A percentile compares a stretch with the other conserved stretches of the same genome.
Evolutionary conservation across 805 yeast genomes (phyloP).

Genomic region (Yueomyces sinensis): DNA sequence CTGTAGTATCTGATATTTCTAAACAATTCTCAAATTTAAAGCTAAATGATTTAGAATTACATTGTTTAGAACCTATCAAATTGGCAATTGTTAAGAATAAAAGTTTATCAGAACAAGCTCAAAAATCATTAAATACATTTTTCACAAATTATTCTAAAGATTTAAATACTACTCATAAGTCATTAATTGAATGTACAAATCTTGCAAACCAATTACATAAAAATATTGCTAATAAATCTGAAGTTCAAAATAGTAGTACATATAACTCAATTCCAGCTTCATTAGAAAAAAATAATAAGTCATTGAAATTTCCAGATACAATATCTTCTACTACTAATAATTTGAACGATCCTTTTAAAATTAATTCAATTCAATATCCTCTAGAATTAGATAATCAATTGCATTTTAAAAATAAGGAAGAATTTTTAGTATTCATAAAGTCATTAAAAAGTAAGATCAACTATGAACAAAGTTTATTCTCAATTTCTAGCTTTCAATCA

Average conservation of each 20-base stretch:
- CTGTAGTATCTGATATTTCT: not conserved
- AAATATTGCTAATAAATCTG: not conserved
- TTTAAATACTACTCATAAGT: slow-evolving; percentile 1
- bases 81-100: slow-evolving; percentile 2
- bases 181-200: not conserved
- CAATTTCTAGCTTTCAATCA: slow-evolving; percentile 12
- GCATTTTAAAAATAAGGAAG: slow-evolving; percentile 5
- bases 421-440: slow-evolving; percentile 7
- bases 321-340: not conserved
- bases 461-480: slow-evolving; percentile 14
- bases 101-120: slow-evolving; percentile 3
- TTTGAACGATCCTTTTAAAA: too few relatives aligned
- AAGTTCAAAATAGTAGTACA: not conserved
- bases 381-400: slow-evolving; percentile 8
- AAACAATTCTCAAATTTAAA: not conserved
- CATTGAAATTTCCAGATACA: not conserved
- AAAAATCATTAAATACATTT: slow-evolving; percentile 3
- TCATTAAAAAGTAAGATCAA: slow-evolving; percentile 10
- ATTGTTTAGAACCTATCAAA: slow-evolving; percentile 5
- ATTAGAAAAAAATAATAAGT: not conserved
- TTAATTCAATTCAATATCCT: slow-evolving; percentile 3
- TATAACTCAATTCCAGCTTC: not conserved
- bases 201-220: not conserved
- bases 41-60: slow-evolving; percentile 1
- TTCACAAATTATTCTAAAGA: slow-evolving; percentile 5